Conservation (phyloP, 2,329 filamentous ascomycete genomes). For the Whalleya microplaca region DNA sequence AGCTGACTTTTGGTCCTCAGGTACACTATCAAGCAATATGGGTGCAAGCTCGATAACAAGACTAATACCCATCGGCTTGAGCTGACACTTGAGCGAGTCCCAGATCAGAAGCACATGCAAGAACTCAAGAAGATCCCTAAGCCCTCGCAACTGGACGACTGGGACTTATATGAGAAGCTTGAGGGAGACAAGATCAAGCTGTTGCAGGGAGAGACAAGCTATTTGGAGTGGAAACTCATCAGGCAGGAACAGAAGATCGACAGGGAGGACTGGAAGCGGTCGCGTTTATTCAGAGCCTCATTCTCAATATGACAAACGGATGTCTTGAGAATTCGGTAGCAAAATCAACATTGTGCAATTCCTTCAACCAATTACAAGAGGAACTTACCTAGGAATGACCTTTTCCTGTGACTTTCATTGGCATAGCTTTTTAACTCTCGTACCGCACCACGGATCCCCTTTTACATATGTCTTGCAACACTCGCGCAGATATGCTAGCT, state of each 20-base stretch:
- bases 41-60: slow-evolving; percentile 44
- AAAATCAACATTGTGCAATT: neutral
- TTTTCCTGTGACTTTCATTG: too few relatives aligned
- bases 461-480: too few relatives aligned
- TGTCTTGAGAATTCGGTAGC: neutral
- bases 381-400: too few relatives aligned
- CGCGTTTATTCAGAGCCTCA: slow-evolving; percentile 24
- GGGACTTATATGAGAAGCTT: slow-evolving; percentile 52
- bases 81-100: slow-evolving; percentile 50
- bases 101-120: slow-evolving; percentile 46
- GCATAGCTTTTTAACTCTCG: too few relatives aligned
- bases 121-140: slow-evolving; percentile 50
- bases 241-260: slow-evolving; percentile 32
- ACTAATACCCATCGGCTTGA: slow-evolving; percentile 48
- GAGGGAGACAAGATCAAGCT: slow-evolving; percentile 48
- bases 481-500: too few relatives aligned
- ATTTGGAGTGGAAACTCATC: slow-evolving; percentile 46
- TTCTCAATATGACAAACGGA: slow-evolving; percentile 4
- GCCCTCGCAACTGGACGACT: slow-evolving; percentile 62
- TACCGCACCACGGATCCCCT: too few relatives aligned
- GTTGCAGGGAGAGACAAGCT: slow-evolving; percentile 43
- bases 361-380: neutral
- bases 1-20: slow-evolving; percentile 36
- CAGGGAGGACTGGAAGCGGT: slow-evolving; percentile 30
- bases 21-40: slow-evolving; percentile 54